Base-by-base conservation (phyloP, 257 asterid genomes). In the Verbascum thapsus region DNA sequence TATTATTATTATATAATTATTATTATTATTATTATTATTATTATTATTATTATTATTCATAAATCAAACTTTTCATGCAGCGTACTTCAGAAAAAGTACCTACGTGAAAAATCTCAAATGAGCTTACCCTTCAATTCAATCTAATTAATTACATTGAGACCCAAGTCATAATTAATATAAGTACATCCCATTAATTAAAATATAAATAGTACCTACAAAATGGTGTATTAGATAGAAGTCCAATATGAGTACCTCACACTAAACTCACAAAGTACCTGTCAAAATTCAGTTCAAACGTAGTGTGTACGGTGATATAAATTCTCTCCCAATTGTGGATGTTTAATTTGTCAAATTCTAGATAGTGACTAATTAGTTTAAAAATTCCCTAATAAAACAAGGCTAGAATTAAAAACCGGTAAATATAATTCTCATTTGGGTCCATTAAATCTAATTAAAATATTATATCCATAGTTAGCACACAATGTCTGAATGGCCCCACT, bases 371-470 rank as follows among this genome's bases (percentile, higher is more conserved):
- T 57, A 61, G 7, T 51, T 35, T 44, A 42, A 16, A 15, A 64
- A 44, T 5, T 53, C 8, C 39, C 58, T 57, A 18, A 18, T 69
- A 53, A 49, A 15, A 66, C 55, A 65, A 22, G 65, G 68, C 50
- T 58, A 39, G 58, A 30, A 52, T 58, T 57, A 67, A 58, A 18
- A 12, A 70, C 67, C 67, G 75, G 76, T 60, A 52, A 58, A 41
- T 43, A 40, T 6, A 68, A 18, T 49, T 67, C 7, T 23, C 30
- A 22, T 0, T n/a, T 54, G 64, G 68, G 73, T 9, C 67, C 60
- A 23, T 23, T 35, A 0, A 6, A 53, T 26, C 17, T 37, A 61
- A 61, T 47, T 26, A 11, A 64, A 22, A 11, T 59, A 13, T 8
- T 34, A 41, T 10, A 52, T 7, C 51, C 63, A n/a, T 22, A 1